phyloP scores from a whole-genome alignment of 208 protist species.

The Leishmania martiniquensis region DNA sequence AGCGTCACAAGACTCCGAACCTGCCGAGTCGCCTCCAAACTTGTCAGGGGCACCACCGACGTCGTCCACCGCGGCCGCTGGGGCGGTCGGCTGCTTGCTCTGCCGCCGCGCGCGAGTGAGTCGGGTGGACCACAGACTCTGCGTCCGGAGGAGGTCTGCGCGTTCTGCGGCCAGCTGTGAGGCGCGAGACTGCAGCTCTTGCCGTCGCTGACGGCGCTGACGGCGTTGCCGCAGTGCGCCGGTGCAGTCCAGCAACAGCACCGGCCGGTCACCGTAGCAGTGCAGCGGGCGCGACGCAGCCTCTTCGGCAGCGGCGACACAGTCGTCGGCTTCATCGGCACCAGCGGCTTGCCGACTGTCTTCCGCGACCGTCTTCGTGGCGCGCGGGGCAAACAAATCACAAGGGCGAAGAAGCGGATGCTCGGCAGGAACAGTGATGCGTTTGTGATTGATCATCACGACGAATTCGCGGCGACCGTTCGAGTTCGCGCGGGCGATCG shows the following conservation, averaged over 20 bases:
- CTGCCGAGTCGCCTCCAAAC: background rate
- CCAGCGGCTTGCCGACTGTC: too few species aligned
- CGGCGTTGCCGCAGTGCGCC: constrained; percentile 9
- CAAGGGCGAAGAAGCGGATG: constrained; percentile 19
- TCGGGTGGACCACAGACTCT: constrained; percentile 9
- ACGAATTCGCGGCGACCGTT: background rate
- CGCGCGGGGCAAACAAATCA: constrained; percentile 8
- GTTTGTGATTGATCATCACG: constrained; percentile 28
- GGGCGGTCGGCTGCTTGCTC: background rate
- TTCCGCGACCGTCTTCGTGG: background rate
- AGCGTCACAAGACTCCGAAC: background rate
- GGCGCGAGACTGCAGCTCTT: constrained; percentile 7
- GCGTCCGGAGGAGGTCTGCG: background rate
- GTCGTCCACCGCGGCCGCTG: background rate
- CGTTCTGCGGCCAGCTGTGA: constrained; percentile 9
- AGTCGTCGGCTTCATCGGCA: background rate
- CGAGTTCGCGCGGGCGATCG: background rate
- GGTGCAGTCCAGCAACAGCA: constrained; percentile 41
- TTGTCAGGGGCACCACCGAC: background rate
- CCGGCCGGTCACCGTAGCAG: constrained; percentile 21
- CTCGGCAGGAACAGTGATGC: constrained; percentile 1
- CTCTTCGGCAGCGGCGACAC: background rate
- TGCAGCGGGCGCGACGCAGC: background rate
- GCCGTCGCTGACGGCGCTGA: constrained; percentile 9
- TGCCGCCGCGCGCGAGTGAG: constrained; percentile 6